Conservation (phyloP, 2,329 filamentous ascomycete species). For the Epichloe gansuensis region DNA sequence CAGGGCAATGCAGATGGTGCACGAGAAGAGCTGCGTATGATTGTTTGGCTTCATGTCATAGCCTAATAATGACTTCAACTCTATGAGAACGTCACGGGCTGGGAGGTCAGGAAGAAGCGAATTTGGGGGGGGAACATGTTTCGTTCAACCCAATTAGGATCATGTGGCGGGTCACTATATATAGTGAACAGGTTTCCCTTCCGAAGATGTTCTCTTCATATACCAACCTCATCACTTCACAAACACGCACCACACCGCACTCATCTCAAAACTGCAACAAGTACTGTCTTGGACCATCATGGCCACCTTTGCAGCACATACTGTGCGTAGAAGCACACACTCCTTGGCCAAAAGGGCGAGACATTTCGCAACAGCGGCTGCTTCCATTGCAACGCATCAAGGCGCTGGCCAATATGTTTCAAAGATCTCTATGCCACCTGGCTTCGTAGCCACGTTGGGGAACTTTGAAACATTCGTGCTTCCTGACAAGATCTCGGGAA, state of each 20-base stretch:
- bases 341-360: neutral
- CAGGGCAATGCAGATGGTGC: neutral
- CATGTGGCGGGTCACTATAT: neutral
- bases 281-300: neutral
- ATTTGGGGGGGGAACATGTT: neutral
- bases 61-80: neutral
- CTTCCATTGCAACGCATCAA: neutral
- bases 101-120: neutral
- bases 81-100: neutral
- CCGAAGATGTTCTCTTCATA: neutral
- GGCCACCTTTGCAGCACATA: neutral
- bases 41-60: neutral
- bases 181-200: neutral
- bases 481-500: conserved; percentile 23
- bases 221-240: neutral
- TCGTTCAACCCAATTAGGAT: neutral
- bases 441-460: conserved; percentile 13
- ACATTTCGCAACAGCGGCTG: neutral
- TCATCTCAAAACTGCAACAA: neutral
- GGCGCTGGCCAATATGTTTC: neutral
- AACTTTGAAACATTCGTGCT: conserved; percentile 30
- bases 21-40: neutral
- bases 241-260: neutral
- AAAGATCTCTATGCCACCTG: conserved; percentile 14
- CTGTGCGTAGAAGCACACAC: neutral